phyloP scores from a whole-genome alignment of 2,329 filamentous ascomycete genomes.

The Neoscytalidium dimidiatum region DNA sequence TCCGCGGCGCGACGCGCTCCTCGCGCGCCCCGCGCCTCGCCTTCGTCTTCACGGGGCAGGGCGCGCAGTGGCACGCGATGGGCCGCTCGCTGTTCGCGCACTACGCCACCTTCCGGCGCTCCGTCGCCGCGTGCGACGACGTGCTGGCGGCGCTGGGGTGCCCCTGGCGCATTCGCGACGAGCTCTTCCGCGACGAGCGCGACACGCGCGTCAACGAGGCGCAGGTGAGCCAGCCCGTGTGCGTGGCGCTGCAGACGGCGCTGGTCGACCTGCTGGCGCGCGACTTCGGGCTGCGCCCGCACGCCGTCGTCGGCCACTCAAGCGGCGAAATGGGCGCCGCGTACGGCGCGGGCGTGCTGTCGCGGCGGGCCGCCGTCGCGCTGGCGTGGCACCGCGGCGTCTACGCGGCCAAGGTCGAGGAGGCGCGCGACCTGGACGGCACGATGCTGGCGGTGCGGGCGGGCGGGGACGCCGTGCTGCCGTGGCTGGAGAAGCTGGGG shows the following conservation, averaged over 20 bases:
- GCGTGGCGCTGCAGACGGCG: conserved; percentile 17
- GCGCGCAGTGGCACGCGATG: conserved; percentile 28
- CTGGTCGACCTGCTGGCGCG: conserved; percentile 11
- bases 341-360: background rate
- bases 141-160: background rate
- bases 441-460: conserved; percentile 35
- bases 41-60: conserved; percentile 35
- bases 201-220: background rate
- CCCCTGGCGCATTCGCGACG: background rate
- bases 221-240: conserved; percentile 20
- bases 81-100: conserved; percentile 5
- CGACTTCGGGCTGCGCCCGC: background rate
- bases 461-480: background rate
- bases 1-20: background rate
- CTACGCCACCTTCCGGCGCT: background rate
- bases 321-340: conserved; percentile 21
- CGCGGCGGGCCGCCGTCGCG: background rate
- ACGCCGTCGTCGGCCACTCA: conserved; percentile 16
- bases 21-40: background rate
- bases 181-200: background rate
- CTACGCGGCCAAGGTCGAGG: background rate
- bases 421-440: conserved; percentile 22
- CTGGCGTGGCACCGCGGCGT: background rate
- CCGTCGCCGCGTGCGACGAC: background rate
- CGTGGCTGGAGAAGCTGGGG: background rate